These are phyloP conservation scores for Xylariaceae sp. DNA, from an alignment of 2,329 filamentous ascomycete genomes.

Conservation along the genomic window DNA sequence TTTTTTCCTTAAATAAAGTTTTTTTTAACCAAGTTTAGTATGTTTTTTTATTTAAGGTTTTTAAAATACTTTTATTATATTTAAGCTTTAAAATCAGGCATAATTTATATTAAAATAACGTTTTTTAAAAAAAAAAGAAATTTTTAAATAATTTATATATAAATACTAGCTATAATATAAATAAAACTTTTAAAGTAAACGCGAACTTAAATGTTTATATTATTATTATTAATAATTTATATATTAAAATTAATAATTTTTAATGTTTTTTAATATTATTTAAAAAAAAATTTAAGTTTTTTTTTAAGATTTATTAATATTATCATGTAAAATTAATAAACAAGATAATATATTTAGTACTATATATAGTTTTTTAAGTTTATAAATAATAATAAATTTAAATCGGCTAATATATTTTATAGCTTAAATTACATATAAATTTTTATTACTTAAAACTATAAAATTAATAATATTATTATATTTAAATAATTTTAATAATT, in stretches of 20 bases:
- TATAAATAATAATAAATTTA: conserved; percentile 4
- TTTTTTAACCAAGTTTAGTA: not conserved
- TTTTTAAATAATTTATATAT: not conserved
- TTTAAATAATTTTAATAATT: conserved; percentile 12
- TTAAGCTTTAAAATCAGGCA: not conserved
- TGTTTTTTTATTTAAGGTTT: conserved; percentile 14
- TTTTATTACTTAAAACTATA: conserved; percentile 13
- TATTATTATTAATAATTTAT: too few relatives aligned
- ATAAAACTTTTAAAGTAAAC: not conserved
- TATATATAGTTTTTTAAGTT: conserved; percentile 6
- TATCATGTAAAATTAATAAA: not conserved
- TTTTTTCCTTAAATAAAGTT: not conserved
- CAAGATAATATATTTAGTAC: conserved; percentile 12
- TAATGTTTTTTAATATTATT: conserved; percentile 4
- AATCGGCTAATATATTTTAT: conserved; percentile 19
- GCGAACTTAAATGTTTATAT: not conserved
- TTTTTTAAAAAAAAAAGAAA: not conserved
- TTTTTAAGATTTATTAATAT: conserved; percentile 2
- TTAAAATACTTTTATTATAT: conserved; percentile 8
- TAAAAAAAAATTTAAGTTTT: not conserved
- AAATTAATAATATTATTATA: conserved; percentile 15
- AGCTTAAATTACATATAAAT: not conserved
- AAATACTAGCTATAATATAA: not conserved
- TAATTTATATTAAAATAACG: not conserved
- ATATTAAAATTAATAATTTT: not conserved